Evolutionary conservation across 345 rosid genomes (phyloP), one percentile per base, ranked within the genome.

Genomic region (Citrus hindsii): DNA sequence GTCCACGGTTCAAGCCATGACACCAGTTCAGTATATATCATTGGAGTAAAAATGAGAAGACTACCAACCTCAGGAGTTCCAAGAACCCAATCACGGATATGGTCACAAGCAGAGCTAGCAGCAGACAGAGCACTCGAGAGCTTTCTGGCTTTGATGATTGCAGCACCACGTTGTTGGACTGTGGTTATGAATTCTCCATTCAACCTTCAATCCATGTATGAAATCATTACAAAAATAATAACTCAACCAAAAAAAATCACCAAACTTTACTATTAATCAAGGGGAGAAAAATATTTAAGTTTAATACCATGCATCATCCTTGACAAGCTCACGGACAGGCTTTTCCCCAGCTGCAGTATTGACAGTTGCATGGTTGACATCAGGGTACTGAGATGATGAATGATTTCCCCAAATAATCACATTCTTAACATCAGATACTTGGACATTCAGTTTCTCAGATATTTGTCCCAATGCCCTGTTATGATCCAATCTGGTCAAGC

Each of bases 101-200:
- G 99, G 80, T 96, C 99, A 82, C 99, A 96, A 67, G 99, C 99
- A 76, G 95, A 85, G 82, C 98, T 96, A 68, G 99, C 99, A 82
- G 99, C 99, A 83, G 99, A 96, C 4, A 96, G 81, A 24, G 99
- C 99, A 90, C 99, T 96, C 35, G 99, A 96, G 60, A 94, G 84
- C 80, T 94, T 96, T 79, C 99, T 77, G 2, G 99, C 99, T 81
- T 96, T 96, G 84, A 96, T 96, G 81, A 96, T 96, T 66, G 99
- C 98, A 88, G 99, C 99, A 67, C 99, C 99, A 71, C 99, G 97
- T 84, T 96, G 98, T 80, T 96, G 99, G 61, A 96, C 99, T 0
- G 97, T 96, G 24, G 86, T 59, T 71, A 96, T 94, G 86, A 96
- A 96, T 67, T 89, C 98, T 79, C 88, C 97, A 35, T 86, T 87